Conservation (phyloP, 345 rosid genomes). For the Leavenworthia alabamica region DNA sequence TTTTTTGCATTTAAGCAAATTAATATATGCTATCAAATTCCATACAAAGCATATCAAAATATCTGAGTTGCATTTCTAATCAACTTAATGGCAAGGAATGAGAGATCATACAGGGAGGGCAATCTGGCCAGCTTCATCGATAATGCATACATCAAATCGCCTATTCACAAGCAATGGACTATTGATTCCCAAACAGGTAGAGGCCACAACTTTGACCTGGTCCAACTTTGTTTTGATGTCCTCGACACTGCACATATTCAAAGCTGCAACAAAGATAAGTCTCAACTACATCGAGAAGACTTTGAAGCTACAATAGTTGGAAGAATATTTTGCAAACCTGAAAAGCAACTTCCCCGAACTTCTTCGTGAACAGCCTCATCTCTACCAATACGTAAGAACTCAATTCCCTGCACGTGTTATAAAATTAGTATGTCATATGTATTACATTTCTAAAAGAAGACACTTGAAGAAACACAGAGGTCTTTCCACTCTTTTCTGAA, state of each 20-base stretch:
- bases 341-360: constrained; percentile 62
- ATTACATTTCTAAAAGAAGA: not conserved
- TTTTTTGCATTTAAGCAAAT: not conserved
- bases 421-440: not conserved
- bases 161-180: constrained; percentile 81
- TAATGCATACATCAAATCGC: constrained; percentile 87
- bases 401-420: constrained; percentile 50
- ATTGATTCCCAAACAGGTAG: constrained; percentile 81
- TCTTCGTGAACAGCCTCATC: constrained; percentile 78
- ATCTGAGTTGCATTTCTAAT: constrained; percentile 10
- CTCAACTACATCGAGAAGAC: constrained; percentile 21
- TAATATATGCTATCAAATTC: not conserved
- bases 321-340: constrained; percentile 43
- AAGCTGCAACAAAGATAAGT: constrained; percentile 42
- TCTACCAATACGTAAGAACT: constrained; percentile 91
- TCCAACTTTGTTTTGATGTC: constrained; percentile 62
- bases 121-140: constrained; percentile 98
- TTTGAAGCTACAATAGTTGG: constrained; percentile 10
- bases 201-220: constrained; percentile 87
- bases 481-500: not conserved
- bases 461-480: not conserved
- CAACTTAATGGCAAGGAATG: constrained; percentile 4
- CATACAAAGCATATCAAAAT: not conserved
- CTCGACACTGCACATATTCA: constrained; percentile 47
- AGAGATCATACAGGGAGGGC: constrained; percentile 71